phyloP scores from a whole-genome alignment of 345 rosid genomes.

The Zanthoxylum bungeanum region DNA sequence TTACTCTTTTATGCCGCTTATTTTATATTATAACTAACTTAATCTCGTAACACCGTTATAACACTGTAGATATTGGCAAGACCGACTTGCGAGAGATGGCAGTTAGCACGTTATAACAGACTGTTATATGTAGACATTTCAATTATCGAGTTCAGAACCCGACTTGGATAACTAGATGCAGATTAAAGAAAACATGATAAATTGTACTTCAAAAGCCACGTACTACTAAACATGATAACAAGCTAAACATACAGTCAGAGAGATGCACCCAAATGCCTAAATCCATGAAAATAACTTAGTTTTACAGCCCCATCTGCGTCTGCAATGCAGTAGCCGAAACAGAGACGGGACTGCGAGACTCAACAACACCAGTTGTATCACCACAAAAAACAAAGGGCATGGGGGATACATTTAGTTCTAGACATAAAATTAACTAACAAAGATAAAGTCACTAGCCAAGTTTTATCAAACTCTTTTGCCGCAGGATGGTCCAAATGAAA shows the following conservation, averaged over 20 bases:
- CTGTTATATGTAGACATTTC: no score
- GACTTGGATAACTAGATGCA: no score
- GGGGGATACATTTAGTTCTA: background rate
- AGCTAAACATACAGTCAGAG: background rate
- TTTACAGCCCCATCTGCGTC: background rate
- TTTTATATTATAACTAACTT: no score
- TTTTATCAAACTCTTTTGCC: background rate
- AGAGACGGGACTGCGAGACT: background rate
- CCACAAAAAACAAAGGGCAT: background rate
- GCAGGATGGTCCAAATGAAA: background rate
- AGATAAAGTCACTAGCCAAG: background rate
- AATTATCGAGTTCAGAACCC: no score
- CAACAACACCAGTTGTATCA: background rate
- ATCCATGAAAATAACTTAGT: background rate
- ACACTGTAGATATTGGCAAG: no score
- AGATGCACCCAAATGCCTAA: background rate
- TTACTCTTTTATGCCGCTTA: no score
- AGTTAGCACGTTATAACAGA: no score
- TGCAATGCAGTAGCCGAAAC: background rate
- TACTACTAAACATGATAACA: no score
- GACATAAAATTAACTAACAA: background rate
- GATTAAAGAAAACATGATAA: no score
- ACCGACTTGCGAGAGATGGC: no score
- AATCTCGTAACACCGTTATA: no score
- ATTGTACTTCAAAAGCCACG: no score